Percentiles rank a stretch among this genome's conserved stretches.
These are phyloP conservation scores for Imleria badia DNA, from an alignment of 768 basidiomycete species.

Conservation along the genomic window DNA sequence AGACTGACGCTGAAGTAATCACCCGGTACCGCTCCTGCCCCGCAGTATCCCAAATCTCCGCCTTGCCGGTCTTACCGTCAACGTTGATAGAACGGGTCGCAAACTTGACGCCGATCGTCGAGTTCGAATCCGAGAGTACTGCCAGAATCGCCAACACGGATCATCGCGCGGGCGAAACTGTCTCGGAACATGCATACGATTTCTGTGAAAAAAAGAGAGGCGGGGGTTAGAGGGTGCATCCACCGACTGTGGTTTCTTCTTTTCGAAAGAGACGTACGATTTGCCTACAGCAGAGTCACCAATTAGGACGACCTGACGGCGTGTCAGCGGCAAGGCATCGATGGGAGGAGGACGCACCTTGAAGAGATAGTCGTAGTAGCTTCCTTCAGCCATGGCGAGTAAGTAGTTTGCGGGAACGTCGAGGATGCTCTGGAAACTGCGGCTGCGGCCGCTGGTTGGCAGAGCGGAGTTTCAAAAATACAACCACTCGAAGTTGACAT, in stretches of 20 bases:
- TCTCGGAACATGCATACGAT: slow-evolving; percentile 27
- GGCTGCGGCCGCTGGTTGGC: no score
- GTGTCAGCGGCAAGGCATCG: neutral
- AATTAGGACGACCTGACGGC: slow-evolving; percentile 92
- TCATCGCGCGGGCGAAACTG: neutral
- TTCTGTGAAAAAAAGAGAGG: slow-evolving; percentile 22
- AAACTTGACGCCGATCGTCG: slow-evolving; percentile 99
- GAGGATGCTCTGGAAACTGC: neutral
- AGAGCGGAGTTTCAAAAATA: no score
- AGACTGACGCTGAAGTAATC: slow-evolving; percentile 87
- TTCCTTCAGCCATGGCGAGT: slow-evolving; percentile 77
- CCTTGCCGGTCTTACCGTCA: slow-evolving; percentile 96
- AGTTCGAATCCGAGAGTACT: slow-evolving; percentile 97
- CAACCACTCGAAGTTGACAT: no score
- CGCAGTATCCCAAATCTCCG: slow-evolving; percentile 99
- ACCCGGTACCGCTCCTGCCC: slow-evolving; percentile 99
- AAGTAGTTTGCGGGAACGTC: neutral
- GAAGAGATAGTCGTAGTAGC: slow-evolving; percentile 99
- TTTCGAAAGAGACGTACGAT: slow-evolving; percentile 67
- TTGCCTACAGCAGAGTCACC: slow-evolving; percentile 99
- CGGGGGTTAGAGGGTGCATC: neutral
- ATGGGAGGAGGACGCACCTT: slow-evolving; percentile 56
- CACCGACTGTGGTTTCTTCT: neutral
- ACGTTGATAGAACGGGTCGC: slow-evolving; percentile 93
- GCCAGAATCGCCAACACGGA: slow-evolving; percentile 1